Conservation (phyloP, 2,329 filamentous ascomycete genomes). For the Alternaria incomplexa region DNA sequence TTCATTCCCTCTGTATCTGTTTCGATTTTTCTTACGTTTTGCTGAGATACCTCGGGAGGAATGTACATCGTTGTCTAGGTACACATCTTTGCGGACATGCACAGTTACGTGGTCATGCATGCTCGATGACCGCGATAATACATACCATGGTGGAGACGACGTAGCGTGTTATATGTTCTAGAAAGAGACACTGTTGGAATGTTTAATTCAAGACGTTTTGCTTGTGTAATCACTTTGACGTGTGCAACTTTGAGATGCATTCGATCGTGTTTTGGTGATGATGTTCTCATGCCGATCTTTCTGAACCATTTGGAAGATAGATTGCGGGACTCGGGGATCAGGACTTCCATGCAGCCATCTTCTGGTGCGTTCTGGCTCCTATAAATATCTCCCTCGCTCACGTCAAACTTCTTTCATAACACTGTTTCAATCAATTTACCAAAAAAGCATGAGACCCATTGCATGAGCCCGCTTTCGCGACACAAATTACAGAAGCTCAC, state of each 20-base stretch:
- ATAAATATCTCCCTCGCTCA: not conserved
- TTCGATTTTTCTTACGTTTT: not conserved
- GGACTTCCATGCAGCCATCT: not conserved
- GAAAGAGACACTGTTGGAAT: not conserved
- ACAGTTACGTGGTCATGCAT: not conserved
- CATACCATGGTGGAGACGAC: conserved; percentile 5
- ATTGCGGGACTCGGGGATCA: not conserved
- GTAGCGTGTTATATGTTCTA: conserved; percentile 1
- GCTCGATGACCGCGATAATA: not conserved
- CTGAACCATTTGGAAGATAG: not conserved
- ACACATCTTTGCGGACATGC: not conserved
- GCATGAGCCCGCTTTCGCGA: too few relatives aligned
- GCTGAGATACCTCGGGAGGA: conserved; percentile 15
- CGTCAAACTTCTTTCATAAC: rapidly evolving
- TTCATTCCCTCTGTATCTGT: conserved; percentile 4
- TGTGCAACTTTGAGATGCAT: rapidly evolving
- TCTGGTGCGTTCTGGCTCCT: not conserved
- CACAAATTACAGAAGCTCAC: rapidly evolving
- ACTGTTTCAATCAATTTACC: not conserved
- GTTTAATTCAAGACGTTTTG: conserved; percentile 3
- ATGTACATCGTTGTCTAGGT: conserved; percentile 16
- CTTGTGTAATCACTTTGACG: not conserved
- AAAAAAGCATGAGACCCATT: not conserved
- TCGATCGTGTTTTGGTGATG: not conserved
- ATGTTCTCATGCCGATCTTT: not conserved